Conservation (phyloP, 2,329 filamentous ascomycete genomes). For the Ophioceras dolichostomum region DNA sequence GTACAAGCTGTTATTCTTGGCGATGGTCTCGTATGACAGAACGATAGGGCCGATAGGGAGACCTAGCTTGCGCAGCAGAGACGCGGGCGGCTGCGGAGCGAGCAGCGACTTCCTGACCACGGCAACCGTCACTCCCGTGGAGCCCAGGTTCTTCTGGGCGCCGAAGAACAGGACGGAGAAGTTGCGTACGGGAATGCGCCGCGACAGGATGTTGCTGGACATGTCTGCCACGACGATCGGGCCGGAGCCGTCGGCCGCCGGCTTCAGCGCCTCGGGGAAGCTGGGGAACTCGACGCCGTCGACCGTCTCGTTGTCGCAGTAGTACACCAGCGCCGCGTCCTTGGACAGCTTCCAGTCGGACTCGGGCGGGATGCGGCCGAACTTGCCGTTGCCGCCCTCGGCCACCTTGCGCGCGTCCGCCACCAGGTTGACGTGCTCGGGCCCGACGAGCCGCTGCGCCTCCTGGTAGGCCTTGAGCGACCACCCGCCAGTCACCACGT, state of each 20-base stretch:
- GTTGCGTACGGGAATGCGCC: conserved; percentile 64
- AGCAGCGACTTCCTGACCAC: conserved; percentile 75
- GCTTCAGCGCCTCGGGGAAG: conserved; percentile 53
- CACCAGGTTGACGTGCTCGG: conserved; percentile 67
- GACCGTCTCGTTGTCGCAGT: conserved; percentile 88
- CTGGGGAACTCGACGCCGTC: conserved; percentile 82
- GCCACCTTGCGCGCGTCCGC: conserved; percentile 4
- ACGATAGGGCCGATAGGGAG: conserved; percentile 71
- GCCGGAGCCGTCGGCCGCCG: conserved; percentile 45
- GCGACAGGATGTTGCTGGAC: conserved; percentile 84
- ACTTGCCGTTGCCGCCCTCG: conserved; percentile 65
- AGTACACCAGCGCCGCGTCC: conserved; percentile 67
- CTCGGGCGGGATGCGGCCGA: conserved; percentile 70
- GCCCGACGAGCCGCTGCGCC: conserved; percentile 62
- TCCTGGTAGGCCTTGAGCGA: conserved; percentile 83
- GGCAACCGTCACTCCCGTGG: conserved; percentile 74
- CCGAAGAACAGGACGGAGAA: conserved; percentile 83
- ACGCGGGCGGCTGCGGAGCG: conserved; percentile 57
- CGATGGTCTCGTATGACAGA: conserved; percentile 70
- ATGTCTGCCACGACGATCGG: conserved; percentile 84
- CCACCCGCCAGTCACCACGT: conserved; percentile 84
- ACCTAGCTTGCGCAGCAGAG: conserved; percentile 59
- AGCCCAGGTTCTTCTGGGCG: conserved; percentile 88
- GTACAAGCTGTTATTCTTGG: conserved; percentile 91
- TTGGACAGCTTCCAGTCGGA: conserved; percentile 63